These are phyloP conservation scores for Endocalyx cinctus DNA, from an alignment of 2,329 filamentous ascomycete species.

Conservation along the genomic window DNA sequence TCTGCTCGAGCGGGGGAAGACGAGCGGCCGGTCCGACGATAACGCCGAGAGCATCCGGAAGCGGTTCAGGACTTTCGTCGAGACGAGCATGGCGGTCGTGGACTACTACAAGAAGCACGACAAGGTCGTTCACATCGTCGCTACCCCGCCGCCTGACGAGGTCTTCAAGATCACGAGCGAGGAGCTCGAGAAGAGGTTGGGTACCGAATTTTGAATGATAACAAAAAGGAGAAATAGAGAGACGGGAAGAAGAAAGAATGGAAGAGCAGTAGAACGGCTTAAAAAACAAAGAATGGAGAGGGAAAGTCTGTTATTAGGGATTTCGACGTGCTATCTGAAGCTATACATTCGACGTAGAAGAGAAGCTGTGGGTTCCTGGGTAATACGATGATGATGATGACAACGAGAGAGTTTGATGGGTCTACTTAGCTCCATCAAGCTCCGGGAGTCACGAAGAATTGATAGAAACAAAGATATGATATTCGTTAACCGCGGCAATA, in stretches of 20 bases:
- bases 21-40: slow-evolving; percentile 85
- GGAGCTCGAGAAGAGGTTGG: slow-evolving; percentile 45
- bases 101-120: slow-evolving; percentile 73
- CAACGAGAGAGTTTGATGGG: no score
- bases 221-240: neutral
- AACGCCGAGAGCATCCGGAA: slow-evolving; percentile 95
- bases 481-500: no score
- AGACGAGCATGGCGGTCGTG: slow-evolving; percentile 97
- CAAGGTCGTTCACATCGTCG: slow-evolving; percentile 76
- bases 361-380: no score
- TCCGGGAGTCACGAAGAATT: no score
- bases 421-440: no score
- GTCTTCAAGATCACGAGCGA: slow-evolving; percentile 52
- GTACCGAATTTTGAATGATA: slow-evolving; percentile 30
- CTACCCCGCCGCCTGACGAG: slow-evolving; percentile 60
- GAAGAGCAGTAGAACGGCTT: no score
- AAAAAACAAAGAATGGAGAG: no score
- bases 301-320: no score
- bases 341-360: no score
- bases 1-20: slow-evolving; percentile 85
- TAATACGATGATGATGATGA: no score
- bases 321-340: no score
- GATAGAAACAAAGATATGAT: no score
- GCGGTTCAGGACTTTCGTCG: slow-evolving; percentile 88
- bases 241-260: neutral